Percentiles rank a stretch among this genome's conserved stretches.
Conservation (phyloP, 352 stramenopile species). For the Pythium apleroticum region DNA sequence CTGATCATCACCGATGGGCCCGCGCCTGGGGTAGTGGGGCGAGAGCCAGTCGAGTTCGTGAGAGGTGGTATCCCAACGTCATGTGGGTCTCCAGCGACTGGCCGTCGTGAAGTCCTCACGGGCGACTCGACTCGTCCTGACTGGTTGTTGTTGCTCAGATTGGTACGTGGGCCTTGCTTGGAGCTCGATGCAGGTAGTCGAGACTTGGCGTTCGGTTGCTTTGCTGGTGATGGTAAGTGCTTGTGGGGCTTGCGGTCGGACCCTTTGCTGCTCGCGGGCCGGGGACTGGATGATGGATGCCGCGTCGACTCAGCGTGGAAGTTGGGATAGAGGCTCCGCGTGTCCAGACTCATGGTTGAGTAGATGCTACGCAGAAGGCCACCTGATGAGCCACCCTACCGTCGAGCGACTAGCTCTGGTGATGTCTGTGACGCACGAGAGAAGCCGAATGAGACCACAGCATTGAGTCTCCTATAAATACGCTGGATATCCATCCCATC, state of each 20-base stretch:
- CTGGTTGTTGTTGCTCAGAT: slow-evolving; percentile 1
- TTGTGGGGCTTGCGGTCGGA: background rate
- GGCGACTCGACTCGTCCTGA: background rate
- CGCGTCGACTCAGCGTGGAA: slow-evolving; percentile 51
- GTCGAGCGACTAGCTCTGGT: background rate
- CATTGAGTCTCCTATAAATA: slow-evolving; percentile 22
- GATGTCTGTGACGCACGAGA: background rate
- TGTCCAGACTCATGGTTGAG: slow-evolving; percentile 23
- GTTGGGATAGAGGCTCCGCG: slow-evolving; percentile 51
- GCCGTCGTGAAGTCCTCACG: background rate
- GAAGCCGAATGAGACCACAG: no score
- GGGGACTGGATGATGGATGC: slow-evolving; percentile 17
- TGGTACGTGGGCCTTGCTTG: background rate
- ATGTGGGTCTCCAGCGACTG: background rate
- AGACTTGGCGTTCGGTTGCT: background rate
- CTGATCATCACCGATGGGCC: background rate
- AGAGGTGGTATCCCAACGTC: background rate
- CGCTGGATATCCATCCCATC: background rate
- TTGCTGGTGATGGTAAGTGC: background rate
- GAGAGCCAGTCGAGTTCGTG: background rate
- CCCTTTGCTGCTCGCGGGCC: slow-evolving; percentile 24
- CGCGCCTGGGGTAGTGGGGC: background rate
- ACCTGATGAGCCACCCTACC: background rate
- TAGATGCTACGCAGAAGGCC: background rate
- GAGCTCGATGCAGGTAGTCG: background rate